Evolutionary conservation across 257 asterid genomes (phyloP).

Genomic region (Prunella vulgaris): DNA sequence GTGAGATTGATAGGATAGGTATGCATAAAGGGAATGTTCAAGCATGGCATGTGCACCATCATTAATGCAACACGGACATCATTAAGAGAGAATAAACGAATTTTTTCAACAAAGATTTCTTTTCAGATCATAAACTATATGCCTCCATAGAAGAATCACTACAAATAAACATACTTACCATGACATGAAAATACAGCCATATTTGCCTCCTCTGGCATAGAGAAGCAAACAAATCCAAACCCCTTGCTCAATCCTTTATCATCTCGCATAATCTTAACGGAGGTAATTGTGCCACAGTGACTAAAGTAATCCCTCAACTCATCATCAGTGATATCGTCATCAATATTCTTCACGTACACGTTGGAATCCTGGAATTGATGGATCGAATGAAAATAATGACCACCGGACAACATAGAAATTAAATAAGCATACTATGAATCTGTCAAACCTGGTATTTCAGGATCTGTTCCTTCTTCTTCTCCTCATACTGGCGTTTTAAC

Average conservation of each 20-base stretch:
- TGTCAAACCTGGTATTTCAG: slow-evolving; percentile 56
- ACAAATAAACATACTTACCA: slow-evolving; percentile 29
- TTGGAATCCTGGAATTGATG: slow-evolving; percentile 55
- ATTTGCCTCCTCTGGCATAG: slow-evolving; percentile 67
- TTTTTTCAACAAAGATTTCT: no score
- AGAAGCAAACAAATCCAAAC: slow-evolving; percentile 90
- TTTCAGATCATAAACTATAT: neutral
- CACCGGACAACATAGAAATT: neutral
- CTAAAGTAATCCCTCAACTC: slow-evolving; percentile 61
- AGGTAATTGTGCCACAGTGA: slow-evolving; percentile 69
- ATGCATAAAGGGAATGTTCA: neutral
- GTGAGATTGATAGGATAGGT: neutral
- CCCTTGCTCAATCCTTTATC: slow-evolving; percentile 78
- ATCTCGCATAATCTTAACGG: slow-evolving; percentile 76
- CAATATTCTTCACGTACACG: slow-evolving; percentile 81
- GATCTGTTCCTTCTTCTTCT: slow-evolving; percentile 60
- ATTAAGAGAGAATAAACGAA: no score
- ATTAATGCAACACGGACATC: no score
- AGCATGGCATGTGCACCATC: no score
- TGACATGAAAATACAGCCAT: slow-evolving; percentile 57
- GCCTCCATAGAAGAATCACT: slow-evolving; percentile 1
- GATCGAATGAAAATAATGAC: slow-evolving; percentile 11
- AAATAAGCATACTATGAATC: slow-evolving; percentile 10
- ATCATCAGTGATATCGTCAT: slow-evolving; percentile 59
- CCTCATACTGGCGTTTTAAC: slow-evolving; percentile 66